Conservation (phyloP, 768 basidiomycete genomes). For the Agaricus blazei region DNA sequence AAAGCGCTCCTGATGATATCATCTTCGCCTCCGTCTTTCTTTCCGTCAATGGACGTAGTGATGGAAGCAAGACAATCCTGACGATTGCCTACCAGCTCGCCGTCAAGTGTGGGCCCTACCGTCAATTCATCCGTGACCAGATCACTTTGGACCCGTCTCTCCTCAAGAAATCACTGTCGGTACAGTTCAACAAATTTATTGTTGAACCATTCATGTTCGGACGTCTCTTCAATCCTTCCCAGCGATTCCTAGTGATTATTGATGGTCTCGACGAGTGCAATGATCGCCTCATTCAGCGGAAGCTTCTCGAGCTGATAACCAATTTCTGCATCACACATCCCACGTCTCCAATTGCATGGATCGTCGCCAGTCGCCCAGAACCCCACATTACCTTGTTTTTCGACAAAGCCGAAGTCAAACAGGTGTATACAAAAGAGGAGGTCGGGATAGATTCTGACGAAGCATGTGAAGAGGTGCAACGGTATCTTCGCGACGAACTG, state of each 20-base stretch:
- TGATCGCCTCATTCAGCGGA: slow-evolving; percentile 5
- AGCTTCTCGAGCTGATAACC: not conserved
- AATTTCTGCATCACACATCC: not conserved
- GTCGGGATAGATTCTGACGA: slow-evolving; percentile 7
- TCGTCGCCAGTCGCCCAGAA: slow-evolving; percentile 24
- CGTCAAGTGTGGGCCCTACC: not conserved
- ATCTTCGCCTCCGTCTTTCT: no score
- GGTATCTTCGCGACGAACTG: slow-evolving; percentile 3
- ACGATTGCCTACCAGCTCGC: not conserved
- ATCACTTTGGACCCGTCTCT: not conserved
- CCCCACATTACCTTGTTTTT: slow-evolving; percentile 14
- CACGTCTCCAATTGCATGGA: slow-evolving; percentile 15
- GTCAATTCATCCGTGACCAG: not conserved
- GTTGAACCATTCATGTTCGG: not conserved
- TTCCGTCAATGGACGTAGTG: no score
- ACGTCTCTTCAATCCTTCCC: not conserved
- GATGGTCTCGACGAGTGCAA: not conserved
- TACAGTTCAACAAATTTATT: slow-evolving; percentile 13
- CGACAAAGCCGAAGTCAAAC: not conserved
- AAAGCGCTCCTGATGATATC: no score
- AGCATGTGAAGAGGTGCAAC: slow-evolving; percentile 14
- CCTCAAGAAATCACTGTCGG: not conserved
- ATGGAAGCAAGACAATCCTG: no score
- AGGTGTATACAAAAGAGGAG: not conserved
- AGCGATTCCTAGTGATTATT: not conserved